Evolutionary conservation across 2,329 filamentous ascomycete species (phyloP), one percentile per base, ranked within the genome.

Genomic region (Alternaria brassicicola): DNA sequence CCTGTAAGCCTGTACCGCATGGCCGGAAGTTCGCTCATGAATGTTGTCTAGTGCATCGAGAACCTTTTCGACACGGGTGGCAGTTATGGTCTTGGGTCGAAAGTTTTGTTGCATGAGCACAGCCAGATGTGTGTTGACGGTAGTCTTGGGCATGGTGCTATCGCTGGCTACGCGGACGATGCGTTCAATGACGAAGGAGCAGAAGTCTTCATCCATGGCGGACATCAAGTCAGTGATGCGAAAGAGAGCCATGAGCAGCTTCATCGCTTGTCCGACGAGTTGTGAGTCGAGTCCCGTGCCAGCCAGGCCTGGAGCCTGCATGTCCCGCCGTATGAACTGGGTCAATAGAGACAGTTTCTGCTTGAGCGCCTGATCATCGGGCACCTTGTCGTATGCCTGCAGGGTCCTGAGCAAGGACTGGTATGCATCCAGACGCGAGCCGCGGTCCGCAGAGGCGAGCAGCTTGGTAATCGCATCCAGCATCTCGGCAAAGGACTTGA

Each of bases 301-400:
- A 57, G 84, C 79, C 6, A 83, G 74, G 33, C 84, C 82, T 64
- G 86, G 88, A 10, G 87, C 83, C 6, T 83, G 85, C 23, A 97
- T 83, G 73, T 99, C 95, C 59, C 93, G 86, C 69, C 90, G 88
- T 54, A 98, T 92, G 72, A 93, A 97, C 59, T 92, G 89, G 65
- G 87, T 87, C 57, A 98, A 84, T 3, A 91, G 79, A 10, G 85
- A 84, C 83, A 97, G 89, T 76, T 95, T 96, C 65, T 95, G 89
- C 42, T 67, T 66, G 23, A 78, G 62, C 3, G 74, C 66, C 41
- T 75, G 66, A 9, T 68, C 63, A 45, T 77, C 75, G 0, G 93
- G 93, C 13, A 96, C 80, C 65, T 91, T 90, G 62, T 93, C 91
- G 56, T 94, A 97, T 6, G 89, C 85, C 74, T 92, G 91, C 67